Conservation (phyloP, 345 rosid genomes). For the Populus pruinosa region DNA sequence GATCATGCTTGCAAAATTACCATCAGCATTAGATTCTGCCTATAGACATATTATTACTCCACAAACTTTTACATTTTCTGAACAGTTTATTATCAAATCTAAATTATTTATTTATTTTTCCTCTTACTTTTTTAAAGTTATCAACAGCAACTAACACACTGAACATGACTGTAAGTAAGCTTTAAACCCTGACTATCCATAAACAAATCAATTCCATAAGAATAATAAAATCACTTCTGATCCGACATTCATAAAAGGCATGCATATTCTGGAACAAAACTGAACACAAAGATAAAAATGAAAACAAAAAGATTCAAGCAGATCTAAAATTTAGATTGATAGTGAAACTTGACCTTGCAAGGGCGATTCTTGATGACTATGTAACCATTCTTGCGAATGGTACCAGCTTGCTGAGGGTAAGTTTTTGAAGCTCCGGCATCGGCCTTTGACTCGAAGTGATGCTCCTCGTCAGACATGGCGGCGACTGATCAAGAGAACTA, state of each 20-base stretch:
- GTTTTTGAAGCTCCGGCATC: slow-evolving; percentile 38
- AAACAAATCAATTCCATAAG: neutral
- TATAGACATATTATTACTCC: neutral
- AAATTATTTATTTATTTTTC: too few species aligned
- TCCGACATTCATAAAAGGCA: neutral
- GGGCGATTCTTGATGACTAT: slow-evolving; percentile 32
- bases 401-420: slow-evolving; percentile 34
- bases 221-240: neutral
- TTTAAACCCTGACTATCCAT: neutral
- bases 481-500: neutral
- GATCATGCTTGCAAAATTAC: neutral
- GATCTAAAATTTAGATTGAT: neutral
- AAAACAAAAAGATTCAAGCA: neutral
- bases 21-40: neutral
- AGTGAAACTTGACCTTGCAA: slow-evolving; percentile 20
- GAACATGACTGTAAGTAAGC: neutral
- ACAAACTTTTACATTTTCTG: neutral
- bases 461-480: slow-evolving; percentile 37
- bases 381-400: slow-evolving; percentile 34
- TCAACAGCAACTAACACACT: neutral
- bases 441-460: slow-evolving; percentile 37
- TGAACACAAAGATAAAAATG: neutral
- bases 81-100: neutral
- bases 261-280: neutral
- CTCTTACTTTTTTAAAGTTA: neutral